These are phyloP conservation scores for Rutstroemia sp. DNA, from an alignment of 2,329 filamentous ascomycete genomes.

Conservation along the genomic window DNA sequence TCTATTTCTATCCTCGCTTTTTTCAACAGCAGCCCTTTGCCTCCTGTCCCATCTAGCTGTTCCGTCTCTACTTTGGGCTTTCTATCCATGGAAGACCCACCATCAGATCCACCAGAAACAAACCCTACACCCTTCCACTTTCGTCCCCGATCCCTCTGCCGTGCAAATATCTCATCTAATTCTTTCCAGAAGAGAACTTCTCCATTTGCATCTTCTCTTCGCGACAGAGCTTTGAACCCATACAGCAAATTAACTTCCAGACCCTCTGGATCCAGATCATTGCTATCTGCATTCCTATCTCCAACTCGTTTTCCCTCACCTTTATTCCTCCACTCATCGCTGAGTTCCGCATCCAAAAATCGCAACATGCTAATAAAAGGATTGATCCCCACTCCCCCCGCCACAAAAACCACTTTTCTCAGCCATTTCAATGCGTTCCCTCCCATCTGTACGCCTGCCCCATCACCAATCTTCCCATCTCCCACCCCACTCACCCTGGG, in stretches of 20 bases:
- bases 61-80: too few relatives aligned
- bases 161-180: neutral
- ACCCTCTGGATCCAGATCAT: neutral
- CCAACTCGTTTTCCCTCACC: neutral
- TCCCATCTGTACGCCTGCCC: neutral
- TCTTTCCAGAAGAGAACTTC: slow-evolving; percentile 46
- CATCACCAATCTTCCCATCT: neutral
- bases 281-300: neutral
- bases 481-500: slow-evolving; percentile 36
- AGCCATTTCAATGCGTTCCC: slow-evolving; percentile 27
- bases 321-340: neutral
- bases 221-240: slow-evolving; percentile 23
- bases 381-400: slow-evolving; percentile 30
- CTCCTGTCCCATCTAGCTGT: slow-evolving; percentile 9
- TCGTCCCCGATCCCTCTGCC: neutral
- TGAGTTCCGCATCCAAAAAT: slow-evolving; percentile 8
- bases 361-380: slow-evolving; percentile 29
- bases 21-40: slow-evolving; percentile 4
- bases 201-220: slow-evolving; percentile 12
- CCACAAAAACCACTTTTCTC: slow-evolving; percentile 59
- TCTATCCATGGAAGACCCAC: too few relatives aligned
- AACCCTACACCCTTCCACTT: slow-evolving; percentile 35
- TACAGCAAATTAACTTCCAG: slow-evolving; percentile 21
- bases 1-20: slow-evolving; percentile 28
- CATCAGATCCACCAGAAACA: slow-evolving; percentile 35